Percentiles rank a stretch among this genome's conserved stretches.
Evolutionary conservation across 495 filamentous ascomycete genomes (phyloP).

Genomic region (Xylaria palmicola): DNA sequence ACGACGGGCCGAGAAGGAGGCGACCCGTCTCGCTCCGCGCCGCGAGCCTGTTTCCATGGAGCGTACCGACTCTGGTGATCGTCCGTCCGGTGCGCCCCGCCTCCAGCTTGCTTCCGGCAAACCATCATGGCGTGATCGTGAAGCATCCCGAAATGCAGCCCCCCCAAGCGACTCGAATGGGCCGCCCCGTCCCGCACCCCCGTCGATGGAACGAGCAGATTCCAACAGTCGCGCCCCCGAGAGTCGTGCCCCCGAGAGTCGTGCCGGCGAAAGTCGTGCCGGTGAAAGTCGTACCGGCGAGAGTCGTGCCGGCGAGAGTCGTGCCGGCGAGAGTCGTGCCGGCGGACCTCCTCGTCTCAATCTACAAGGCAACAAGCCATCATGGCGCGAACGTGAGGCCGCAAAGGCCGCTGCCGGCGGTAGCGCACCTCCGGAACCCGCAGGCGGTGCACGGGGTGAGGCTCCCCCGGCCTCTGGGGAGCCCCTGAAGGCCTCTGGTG

Average conservation of each 20-base stretch:
- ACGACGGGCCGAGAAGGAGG: constrained; percentile 48
- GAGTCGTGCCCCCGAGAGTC: too few relatives aligned
- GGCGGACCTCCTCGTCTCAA: constrained; percentile 65
- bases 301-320: too few relatives aligned
- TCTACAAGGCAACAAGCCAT: constrained; percentile 57
- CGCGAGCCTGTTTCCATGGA: constrained; percentile 36
- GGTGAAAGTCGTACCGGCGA: too few relatives aligned
- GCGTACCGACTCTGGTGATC: constrained; percentile 37
- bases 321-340: too few relatives aligned
- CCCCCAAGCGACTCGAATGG: constrained; percentile 6
- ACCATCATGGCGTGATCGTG: constrained; percentile 46
- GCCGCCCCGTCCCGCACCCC: constrained; percentile 8
- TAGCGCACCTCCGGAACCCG: constrained; percentile 16
- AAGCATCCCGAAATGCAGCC: constrained; percentile 21
- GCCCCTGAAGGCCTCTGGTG: constrained; percentile 42
- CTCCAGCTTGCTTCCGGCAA: constrained; percentile 27
- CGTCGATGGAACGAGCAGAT: constrained; percentile 47
- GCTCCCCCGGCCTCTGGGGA: constrained; percentile 33
- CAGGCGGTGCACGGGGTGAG: constrained; percentile 11
- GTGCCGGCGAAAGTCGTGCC: too few relatives aligned
- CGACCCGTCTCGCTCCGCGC: constrained; percentile 26
- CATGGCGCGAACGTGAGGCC: constrained; percentile 85
- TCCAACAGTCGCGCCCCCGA: too few relatives aligned
- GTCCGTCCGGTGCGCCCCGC: constrained; percentile 33
- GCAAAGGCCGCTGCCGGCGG: constrained; percentile 50